Percentiles rank a stretch among this genome's conserved stretches.
phyloP scores from a whole-genome alignment of 108 stramenopile species.

The Chaetoceros muelleri region DNA sequence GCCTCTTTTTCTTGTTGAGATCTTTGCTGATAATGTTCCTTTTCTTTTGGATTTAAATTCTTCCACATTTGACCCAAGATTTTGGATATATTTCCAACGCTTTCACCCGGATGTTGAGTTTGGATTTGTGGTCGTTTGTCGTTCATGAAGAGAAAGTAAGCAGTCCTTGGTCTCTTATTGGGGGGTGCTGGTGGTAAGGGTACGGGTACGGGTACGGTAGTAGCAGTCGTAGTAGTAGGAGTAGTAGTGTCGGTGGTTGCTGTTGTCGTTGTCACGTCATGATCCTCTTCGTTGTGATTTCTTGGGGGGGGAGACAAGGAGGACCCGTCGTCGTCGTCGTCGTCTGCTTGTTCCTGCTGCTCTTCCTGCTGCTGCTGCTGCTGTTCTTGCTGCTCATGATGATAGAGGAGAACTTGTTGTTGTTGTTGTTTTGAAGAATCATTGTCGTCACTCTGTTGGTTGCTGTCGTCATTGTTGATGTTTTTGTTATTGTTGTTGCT shows the following conservation, averaged over 20 bases:
- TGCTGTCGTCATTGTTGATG: constrained; percentile 4
- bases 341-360: neutral
- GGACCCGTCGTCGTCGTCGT: neutral
- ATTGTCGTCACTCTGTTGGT: too few relatives aligned
- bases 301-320: too few relatives aligned
- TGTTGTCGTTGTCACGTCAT: too few relatives aligned
- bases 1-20: constrained; percentile 49
- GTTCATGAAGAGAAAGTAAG: constrained; percentile 80
- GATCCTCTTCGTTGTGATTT: too few relatives aligned
- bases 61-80: constrained; percentile 52
- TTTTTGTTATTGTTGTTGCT: constrained; percentile 12
- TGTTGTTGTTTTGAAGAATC: constrained; percentile 1
- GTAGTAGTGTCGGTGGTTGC: too few relatives aligned
- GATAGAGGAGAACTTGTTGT: neutral
- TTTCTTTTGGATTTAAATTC: constrained; percentile 27
- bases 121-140: constrained; percentile 56
- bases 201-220: neutral
- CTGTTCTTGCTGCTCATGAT: neutral
- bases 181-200: constrained; percentile 30
- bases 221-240: too few relatives aligned
- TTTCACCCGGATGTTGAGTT: constrained; percentile 52
- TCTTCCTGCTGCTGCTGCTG: constrained; percentile 1
- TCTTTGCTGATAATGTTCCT: constrained; percentile 39
- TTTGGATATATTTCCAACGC: constrained; percentile 44
- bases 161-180: constrained; percentile 58